Conservation (phyloP, 2,329 filamentous ascomycete species). For the Fusarium redolens region DNA sequence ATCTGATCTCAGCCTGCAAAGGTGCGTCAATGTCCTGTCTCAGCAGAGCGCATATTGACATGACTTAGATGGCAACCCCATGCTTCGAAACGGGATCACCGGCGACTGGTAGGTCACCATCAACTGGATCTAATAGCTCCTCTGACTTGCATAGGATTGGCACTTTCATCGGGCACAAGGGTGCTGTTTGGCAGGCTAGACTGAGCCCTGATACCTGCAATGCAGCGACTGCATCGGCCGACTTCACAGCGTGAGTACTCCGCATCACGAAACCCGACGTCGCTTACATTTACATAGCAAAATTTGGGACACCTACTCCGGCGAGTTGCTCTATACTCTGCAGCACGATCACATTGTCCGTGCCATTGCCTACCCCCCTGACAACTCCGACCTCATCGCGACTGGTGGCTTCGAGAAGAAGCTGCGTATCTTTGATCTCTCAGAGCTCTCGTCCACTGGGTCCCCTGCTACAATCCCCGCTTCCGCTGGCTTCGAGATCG, state of each 20-base stretch:
- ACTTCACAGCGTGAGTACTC: slow-evolving; percentile 85
- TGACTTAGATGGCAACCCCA: slow-evolving; percentile 88
- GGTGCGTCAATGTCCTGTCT: slow-evolving; percentile 58
- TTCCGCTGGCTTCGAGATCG: slow-evolving; percentile 84
- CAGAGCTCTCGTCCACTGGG: slow-evolving; percentile 62
- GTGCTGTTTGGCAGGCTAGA: slow-evolving; percentile 95
- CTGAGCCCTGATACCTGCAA: slow-evolving; percentile 88
- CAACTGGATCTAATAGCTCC: neutral
- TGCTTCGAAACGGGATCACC: slow-evolving; percentile 95
- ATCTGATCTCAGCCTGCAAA: slow-evolving; percentile 94
- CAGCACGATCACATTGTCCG: slow-evolving; percentile 96
- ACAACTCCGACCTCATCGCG: slow-evolving; percentile 84
- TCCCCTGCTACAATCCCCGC: slow-evolving; percentile 63
- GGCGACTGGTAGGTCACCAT: slow-evolving; percentile 79
- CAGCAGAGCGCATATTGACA: slow-evolving; percentile 37
- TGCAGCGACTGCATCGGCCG: slow-evolving; percentile 92
- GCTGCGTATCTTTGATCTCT: slow-evolving; percentile 90
- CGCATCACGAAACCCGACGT: neutral
- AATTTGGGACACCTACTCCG: slow-evolving; percentile 96
- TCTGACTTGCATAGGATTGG: slow-evolving; percentile 76
- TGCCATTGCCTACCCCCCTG: slow-evolving; percentile 87
- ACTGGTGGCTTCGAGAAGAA: slow-evolving; percentile 98
- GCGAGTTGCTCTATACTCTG: slow-evolving; percentile 86
- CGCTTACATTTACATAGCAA: slow-evolving; percentile 69
- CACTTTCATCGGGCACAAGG: slow-evolving; percentile 98